phyloP scores from a whole-genome alignment of 176 grass and related monocot species.

The Puya raimondii region DNA sequence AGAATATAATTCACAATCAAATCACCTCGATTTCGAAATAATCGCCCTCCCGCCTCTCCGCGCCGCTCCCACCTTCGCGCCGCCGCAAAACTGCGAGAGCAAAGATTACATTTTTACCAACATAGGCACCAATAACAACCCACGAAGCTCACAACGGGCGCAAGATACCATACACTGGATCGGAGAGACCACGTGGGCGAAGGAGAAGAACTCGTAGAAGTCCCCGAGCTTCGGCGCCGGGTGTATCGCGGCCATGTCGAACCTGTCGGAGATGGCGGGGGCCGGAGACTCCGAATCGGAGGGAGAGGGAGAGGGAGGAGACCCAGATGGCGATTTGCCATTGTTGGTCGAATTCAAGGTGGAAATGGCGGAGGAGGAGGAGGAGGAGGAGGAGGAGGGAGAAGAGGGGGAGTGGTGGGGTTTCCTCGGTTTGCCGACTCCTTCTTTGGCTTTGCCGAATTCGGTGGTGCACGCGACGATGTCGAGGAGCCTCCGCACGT shows the following conservation, averaged over 20 bases:
- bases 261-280: conserved; percentile 74
- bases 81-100: conserved; percentile 65
- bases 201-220: conserved; percentile 99
- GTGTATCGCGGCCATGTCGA: conserved; percentile 89
- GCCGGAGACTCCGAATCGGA: neutral
- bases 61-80: conserved; percentile 34
- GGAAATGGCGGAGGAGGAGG: neutral
- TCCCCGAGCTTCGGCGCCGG: conserved; percentile 71
- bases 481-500: conserved; percentile 85
- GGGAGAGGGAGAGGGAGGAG: conserved; percentile 12
- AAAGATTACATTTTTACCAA: neutral
- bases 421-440: conserved; percentile 15
- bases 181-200: conserved; percentile 66
- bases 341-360: neutral
- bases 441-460: conserved; percentile 58
- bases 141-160: neutral
- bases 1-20: neutral
- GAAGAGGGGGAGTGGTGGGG: conserved; percentile 24
- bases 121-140: neutral
- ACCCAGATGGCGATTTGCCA: neutral
- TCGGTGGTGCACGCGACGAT: conserved; percentile 79
- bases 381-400: conserved; percentile 27
- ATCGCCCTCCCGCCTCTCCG: conserved; percentile 46
- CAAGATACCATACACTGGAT: conserved; percentile 52
- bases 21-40: conserved; percentile 85